Conservation (phyloP, 2,329 filamentous ascomycete genomes). For the Dothidotthia symphoricarpi region DNA sequence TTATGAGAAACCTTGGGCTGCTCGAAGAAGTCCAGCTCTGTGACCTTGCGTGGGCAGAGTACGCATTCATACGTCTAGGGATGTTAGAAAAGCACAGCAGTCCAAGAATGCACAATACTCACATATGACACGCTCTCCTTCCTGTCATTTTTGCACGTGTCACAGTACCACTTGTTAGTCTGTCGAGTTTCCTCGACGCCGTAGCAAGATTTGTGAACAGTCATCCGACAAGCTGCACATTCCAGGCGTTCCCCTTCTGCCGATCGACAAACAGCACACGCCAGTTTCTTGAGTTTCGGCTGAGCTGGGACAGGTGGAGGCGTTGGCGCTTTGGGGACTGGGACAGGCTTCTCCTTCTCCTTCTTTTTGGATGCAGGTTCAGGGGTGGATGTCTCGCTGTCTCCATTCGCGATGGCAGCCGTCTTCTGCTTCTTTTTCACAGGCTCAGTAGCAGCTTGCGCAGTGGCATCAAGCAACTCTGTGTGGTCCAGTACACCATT, state of each 20-base stretch:
- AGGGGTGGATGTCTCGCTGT: slow-evolving; percentile 48
- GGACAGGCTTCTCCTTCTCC: slow-evolving; percentile 45
- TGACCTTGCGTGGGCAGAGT: slow-evolving; percentile 79
- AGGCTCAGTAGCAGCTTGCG: slow-evolving; percentile 46
- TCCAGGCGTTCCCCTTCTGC: slow-evolving; percentile 61
- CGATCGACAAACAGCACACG: slow-evolving; percentile 80
- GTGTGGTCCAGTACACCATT: slow-evolving; percentile 29
- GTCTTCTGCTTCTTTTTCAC: slow-evolving; percentile 62
- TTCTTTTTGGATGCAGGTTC: slow-evolving; percentile 45
- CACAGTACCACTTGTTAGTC: slow-evolving; percentile 81
- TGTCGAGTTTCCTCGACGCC: slow-evolving; percentile 72
- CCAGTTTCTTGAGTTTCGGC: slow-evolving; percentile 73
- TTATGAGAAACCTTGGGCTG: slow-evolving; percentile 73
- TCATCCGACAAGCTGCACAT: slow-evolving; percentile 85
- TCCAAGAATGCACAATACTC: slow-evolving; percentile 37
- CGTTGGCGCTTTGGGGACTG: slow-evolving; percentile 47
- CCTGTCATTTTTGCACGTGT: slow-evolving; percentile 93
- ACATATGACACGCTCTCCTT: slow-evolving; percentile 89
- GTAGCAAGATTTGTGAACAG: slow-evolving; percentile 90
- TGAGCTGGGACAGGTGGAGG: slow-evolving; percentile 69
- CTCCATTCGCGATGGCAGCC: slow-evolving; percentile 44
- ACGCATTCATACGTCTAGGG: slow-evolving; percentile 82
- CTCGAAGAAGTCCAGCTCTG: slow-evolving; percentile 80
- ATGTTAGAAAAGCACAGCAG: slow-evolving; percentile 17
- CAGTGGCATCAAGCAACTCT: slow-evolving; percentile 24